phyloP scores from a whole-genome alignment of 2,329 filamentous ascomycete species.

The Apiospora pterosperma region DNA sequence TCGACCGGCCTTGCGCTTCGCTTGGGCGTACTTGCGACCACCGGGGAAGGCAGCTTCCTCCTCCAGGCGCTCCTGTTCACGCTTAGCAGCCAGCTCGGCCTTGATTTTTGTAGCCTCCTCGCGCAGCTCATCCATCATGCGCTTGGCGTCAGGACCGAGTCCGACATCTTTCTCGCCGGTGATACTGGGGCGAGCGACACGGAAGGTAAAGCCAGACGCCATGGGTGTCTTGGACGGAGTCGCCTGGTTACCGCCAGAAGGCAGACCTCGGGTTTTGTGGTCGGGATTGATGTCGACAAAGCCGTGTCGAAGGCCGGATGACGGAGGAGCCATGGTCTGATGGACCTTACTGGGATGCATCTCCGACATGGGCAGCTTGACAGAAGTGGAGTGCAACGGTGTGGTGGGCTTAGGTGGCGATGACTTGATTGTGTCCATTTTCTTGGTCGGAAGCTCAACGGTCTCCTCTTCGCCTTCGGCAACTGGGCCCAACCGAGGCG shows the following conservation, averaged over 20 bases:
- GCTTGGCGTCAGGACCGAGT: constrained; percentile 59
- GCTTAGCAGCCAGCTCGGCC: constrained; percentile 60
- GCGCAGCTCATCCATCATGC: constrained; percentile 64
- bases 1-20: constrained; percentile 73
- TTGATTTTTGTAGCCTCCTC: constrained; percentile 71
- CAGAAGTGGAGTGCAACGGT: constrained; percentile 60
- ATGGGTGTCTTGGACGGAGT: constrained; percentile 61
- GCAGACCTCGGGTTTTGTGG: constrained; percentile 39
- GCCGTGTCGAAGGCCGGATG: constrained; percentile 77
- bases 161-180: constrained; percentile 35
- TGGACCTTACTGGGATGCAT: constrained; percentile 91
- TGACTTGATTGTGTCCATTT: constrained; percentile 29
- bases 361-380: constrained; percentile 71
- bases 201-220: constrained; percentile 64
- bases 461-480: constrained; percentile 40
- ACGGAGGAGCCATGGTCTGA: constrained; percentile 69
- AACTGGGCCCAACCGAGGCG: constrained; percentile 36
- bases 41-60: constrained; percentile 38
- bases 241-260: constrained; percentile 43
- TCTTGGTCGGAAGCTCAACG: constrained; percentile 22
- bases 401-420: constrained; percentile 42
- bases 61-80: constrained; percentile 50
- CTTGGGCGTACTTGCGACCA: constrained; percentile 71
- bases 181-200: constrained; percentile 46
- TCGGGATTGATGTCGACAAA: constrained; percentile 72